Percentiles rank a stretch among this genome's conserved stretches.
phyloP scores from a whole-genome alignment of 1,139 yeast species.

The Candida frijolesensis region DNA sequence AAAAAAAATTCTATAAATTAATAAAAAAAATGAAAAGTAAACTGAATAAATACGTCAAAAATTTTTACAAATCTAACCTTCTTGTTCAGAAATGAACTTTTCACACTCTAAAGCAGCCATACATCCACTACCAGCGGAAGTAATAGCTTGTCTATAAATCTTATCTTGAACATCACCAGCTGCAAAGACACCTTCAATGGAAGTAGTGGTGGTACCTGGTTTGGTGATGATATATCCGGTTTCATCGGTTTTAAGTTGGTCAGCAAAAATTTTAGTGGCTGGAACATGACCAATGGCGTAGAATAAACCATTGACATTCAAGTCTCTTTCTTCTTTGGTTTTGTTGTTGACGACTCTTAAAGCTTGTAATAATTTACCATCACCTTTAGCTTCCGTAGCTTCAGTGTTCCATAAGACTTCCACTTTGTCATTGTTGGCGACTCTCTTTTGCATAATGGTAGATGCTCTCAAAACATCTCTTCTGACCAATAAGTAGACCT shows the following conservation, averaged over 20 bases:
- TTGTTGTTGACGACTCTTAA: slow-evolving; percentile 68
- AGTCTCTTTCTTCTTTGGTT: slow-evolving; percentile 66
- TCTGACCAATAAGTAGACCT: slow-evolving; percentile 90
- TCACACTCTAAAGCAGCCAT: slow-evolving; percentile 99
- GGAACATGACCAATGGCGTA: slow-evolving; percentile 98
- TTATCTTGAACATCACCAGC: slow-evolving; percentile 99
- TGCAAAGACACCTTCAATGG: slow-evolving; percentile 92
- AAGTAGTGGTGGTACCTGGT: slow-evolving; percentile 87
- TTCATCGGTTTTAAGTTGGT: slow-evolving; percentile 82
- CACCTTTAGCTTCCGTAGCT: slow-evolving; percentile 87
- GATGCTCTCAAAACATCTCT: slow-evolving; percentile 94
- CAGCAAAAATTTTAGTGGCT: slow-evolving; percentile 76
- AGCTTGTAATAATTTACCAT: slow-evolving; percentile 71
- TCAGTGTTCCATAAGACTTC: slow-evolving; percentile 89
- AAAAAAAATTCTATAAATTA: slow-evolving; percentile 1
- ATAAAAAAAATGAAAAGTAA: background rate
- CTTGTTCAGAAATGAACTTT: slow-evolving; percentile 74
- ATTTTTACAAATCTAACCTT: slow-evolving; percentile 23
- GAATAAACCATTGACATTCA: slow-evolving; percentile 88
- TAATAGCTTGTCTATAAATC: slow-evolving; percentile 96
- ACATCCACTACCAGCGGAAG: slow-evolving; percentile 99
- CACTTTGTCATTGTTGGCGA: slow-evolving; percentile 76
- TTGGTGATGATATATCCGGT: slow-evolving; percentile 84
- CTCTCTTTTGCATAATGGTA: slow-evolving; percentile 94
- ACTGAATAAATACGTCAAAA: background rate